Percentiles rank a stretch among this genome's conserved stretches.
phyloP scores from a whole-genome alignment of 2,329 filamentous ascomycete species.

The Massarina eburnea region DNA sequence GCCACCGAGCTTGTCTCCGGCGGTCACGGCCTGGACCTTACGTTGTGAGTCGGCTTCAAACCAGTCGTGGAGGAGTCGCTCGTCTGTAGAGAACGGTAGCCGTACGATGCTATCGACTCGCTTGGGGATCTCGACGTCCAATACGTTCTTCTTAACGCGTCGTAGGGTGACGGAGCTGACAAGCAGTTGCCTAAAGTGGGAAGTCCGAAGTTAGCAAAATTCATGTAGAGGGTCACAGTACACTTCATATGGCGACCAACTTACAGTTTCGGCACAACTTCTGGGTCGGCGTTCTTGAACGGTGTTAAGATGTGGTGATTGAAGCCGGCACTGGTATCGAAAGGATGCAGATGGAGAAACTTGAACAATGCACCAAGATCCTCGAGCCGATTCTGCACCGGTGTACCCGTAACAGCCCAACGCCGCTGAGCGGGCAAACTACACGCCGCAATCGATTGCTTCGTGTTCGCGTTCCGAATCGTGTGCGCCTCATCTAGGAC shows the following conservation, averaged over 20 bases:
- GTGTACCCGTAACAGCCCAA: conserved; percentile 97
- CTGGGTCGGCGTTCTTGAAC: conserved; percentile 83
- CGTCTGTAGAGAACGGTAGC: conserved; percentile 74
- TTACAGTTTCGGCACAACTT: conserved; percentile 80
- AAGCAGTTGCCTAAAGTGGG: no score
- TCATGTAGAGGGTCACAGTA: no score
- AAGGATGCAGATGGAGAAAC: conserved; percentile 82
- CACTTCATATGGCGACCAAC: no score
- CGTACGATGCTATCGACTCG: conserved; percentile 72
- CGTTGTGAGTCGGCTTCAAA: conserved; percentile 81
- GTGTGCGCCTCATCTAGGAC: conserved; percentile 94
- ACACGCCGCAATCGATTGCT: conserved; percentile 83
- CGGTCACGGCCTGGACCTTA: conserved; percentile 73
- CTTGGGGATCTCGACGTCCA: conserved; percentile 70
- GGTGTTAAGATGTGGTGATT: conserved; percentile 77
- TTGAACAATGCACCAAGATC: conserved; percentile 85
- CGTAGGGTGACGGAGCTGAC: conserved; percentile 94
- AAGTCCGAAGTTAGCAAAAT: no score
- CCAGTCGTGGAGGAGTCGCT: conserved; percentile 77
- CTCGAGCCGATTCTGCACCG: conserved; percentile 85
- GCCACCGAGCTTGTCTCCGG: conserved; percentile 69
- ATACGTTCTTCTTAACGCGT: conserved; percentile 77
- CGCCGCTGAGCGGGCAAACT: conserved; percentile 76
- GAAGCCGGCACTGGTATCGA: conserved; percentile 77
- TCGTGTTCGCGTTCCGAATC: conserved; percentile 81